Evolutionary conservation across 1,284 basidiomycete genomes (phyloP), one percentile per base, ranked within the genome.

Genomic region (Termitomyces sp.): DNA sequence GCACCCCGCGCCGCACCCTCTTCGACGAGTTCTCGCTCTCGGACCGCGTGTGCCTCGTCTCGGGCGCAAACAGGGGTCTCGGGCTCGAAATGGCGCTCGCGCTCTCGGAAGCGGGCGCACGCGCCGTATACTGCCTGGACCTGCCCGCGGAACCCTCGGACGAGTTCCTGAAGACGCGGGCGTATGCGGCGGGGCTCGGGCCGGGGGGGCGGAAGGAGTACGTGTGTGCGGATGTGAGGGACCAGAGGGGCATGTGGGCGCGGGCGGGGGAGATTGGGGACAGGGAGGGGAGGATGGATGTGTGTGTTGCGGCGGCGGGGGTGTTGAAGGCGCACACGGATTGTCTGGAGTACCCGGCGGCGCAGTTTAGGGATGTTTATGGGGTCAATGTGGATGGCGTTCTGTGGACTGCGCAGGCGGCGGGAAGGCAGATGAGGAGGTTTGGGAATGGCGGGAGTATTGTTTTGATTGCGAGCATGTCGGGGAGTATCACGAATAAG

Each of bases 401-500:
- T 30, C 70, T 92, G 58, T 86, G 84, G 64, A 88, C 88, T 7
- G 88, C 88, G 6, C 88, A 91, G 66, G 88, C 88, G 0, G 90
- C 85, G 9, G 90, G 89, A 6, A 76, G 82, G 54, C 83, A 89
- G 69, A 92, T 90, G 88, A 73, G 67, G 17, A 77, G 82, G 30
- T 89, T 86, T 61, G 81, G 82, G 5, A 80, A 76, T n/a, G 76
- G 78, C 13, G 92, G 90, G 1, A 92, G 89, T 62, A 91, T 94
- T 61, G 81, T 92, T 60, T 71, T 92, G 59, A 85, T 94, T 62
- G 92, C 88, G 21, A 92, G 88, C 56, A 93, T 94, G 89, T 90
- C 87, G 44, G 92, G 90, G 15, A 84, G 84, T 51, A 84, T 94
- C 61, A 90, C 90, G 52, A 93, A 93, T 73, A 82, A 74, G 70